These are phyloP conservation scores for Aspergillus tubingensis DNA, from an alignment of 2,329 filamentous ascomycete species.

Conservation along the genomic window DNA sequence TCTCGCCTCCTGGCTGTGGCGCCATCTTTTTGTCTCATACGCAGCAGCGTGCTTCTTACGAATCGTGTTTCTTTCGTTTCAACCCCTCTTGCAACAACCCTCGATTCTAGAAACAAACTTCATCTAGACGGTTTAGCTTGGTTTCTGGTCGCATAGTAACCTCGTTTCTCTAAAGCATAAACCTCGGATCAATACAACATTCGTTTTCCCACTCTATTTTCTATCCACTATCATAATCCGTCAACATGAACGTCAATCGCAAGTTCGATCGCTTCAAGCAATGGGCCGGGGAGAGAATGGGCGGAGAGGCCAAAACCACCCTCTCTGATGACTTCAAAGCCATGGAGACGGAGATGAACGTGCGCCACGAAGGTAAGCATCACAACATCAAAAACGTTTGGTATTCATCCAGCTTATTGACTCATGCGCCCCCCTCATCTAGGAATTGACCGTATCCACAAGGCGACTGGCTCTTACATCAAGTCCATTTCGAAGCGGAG, in stretches of 20 bases:
- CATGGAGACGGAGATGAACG: slow-evolving; percentile 84
- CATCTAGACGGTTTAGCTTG: neutral
- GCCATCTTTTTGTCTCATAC: slow-evolving; percentile 1
- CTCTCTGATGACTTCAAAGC: slow-evolving; percentile 89
- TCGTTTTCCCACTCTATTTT: neutral
- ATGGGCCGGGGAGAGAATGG: slow-evolving; percentile 98
- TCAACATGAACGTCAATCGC: slow-evolving; percentile 69
- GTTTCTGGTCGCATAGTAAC: neutral
- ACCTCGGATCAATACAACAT: neutral
- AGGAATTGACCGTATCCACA: slow-evolving; percentile 91
- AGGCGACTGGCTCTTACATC: slow-evolving; percentile 80
- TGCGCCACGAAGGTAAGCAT: slow-evolving; percentile 79
- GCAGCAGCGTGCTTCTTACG: neutral
- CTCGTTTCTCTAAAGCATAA: neutral
- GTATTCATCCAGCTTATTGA: slow-evolving; percentile 16
- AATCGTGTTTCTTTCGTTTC: neutral
- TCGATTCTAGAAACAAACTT: neutral
- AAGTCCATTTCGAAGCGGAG: slow-evolving; percentile 84
- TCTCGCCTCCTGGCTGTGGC: slow-evolving; percentile 4
- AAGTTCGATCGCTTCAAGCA: slow-evolving; percentile 95
- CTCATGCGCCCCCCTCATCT: neutral
- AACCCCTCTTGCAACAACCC: neutral
- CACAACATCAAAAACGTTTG: neutral
- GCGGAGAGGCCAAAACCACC: slow-evolving; percentile 81
- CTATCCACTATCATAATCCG: neutral